Percentiles rank a stretch among this genome's conserved stretches.
Evolutionary conservation across 2,329 filamentous ascomycete species (phyloP).

Genomic region (Malbranchea zuffiana): DNA sequence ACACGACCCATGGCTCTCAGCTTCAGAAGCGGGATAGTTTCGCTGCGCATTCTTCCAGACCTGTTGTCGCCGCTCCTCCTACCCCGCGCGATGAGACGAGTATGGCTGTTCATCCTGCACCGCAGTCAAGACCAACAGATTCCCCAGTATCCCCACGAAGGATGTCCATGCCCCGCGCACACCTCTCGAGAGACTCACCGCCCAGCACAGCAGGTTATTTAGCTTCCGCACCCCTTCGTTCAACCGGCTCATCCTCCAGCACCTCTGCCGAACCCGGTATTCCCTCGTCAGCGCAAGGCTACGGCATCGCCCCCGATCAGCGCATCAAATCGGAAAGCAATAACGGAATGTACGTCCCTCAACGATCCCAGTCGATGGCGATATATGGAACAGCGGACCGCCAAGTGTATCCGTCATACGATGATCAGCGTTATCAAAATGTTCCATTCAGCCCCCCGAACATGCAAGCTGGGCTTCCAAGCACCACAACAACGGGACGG

Average conservation of each 20-base stretch:
- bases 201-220: too few relatives aligned
- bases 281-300: too few relatives aligned
- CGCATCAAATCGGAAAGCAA: too few relatives aligned
- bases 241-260: constrained; percentile 19
- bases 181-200: too few relatives aligned
- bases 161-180: too few relatives aligned
- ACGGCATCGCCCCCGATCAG: too few relatives aligned
- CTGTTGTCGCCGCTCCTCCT: constrained; percentile 11
- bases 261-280: constrained; percentile 4
- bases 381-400: constrained; percentile 22
- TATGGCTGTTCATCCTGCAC: neutral
- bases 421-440: constrained; percentile 12
- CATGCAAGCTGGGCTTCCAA: constrained; percentile 6
- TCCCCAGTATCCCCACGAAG: too few relatives aligned
- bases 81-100: constrained; percentile 3
- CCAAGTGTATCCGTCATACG: constrained; percentile 15
- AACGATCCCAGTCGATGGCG: constrained; percentile 16
- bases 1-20: constrained; percentile 53
- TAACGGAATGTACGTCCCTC: too few relatives aligned
- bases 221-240: too few relatives aligned
- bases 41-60: constrained; percentile 23
- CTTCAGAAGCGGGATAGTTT: constrained; percentile 40
- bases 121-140: too few relatives aligned
- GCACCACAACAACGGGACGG: constrained; percentile 8
- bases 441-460: constrained; percentile 13